A percentile compares a stretch with the other conserved stretches of the same genome.
phyloP scores from a whole-genome alignment of 2,329 filamentous ascomycete species.

The Phialophora macrospora region DNA sequence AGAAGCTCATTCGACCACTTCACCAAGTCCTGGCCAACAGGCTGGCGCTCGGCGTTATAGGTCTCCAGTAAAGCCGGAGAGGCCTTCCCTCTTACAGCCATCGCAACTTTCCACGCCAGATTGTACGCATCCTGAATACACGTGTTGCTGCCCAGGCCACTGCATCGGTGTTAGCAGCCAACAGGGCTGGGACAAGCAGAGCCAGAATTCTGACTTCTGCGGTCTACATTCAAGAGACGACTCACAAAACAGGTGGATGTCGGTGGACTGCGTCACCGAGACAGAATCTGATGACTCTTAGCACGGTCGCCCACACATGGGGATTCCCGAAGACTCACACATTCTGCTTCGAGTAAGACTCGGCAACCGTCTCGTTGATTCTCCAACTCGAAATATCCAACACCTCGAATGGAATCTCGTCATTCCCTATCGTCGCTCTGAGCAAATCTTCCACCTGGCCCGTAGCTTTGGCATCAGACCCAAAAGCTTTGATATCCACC shows the following conservation, averaged over 20 bases:
- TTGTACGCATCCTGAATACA: conserved; percentile 47
- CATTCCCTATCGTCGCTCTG: conserved; percentile 60
- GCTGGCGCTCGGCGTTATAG: conserved; percentile 45
- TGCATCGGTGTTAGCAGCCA: neutral
- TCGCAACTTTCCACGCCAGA: conserved; percentile 46
- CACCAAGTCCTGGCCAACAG: conserved; percentile 53
- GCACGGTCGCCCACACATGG: conserved; percentile 61
- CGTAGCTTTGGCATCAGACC: conserved; percentile 41
- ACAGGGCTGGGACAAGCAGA: neutral
- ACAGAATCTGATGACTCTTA: conserved; percentile 49
- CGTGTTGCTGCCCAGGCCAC: conserved; percentile 46
- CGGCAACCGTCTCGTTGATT: conserved; percentile 65
- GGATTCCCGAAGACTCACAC: conserved; percentile 57
- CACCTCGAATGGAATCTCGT: conserved; percentile 56
- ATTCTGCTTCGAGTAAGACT: conserved; percentile 55
- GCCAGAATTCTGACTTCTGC: neutral
- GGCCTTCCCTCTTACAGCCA: conserved; percentile 43
- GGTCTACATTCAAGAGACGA: neutral
- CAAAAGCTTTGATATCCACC: conserved; percentile 44
- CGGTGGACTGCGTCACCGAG: conserved; percentile 45
- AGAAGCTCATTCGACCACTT: conserved; percentile 63
- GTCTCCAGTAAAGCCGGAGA: conserved; percentile 40
- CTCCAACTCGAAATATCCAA: conserved; percentile 61
- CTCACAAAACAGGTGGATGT: conserved; percentile 43
- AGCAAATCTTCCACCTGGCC: conserved; percentile 56